Percentiles rank a stretch among this genome's conserved stretches.
phyloP scores from a whole-genome alignment of 352 stramenopile genomes.

The Phytophthora tentaculata region DNA sequence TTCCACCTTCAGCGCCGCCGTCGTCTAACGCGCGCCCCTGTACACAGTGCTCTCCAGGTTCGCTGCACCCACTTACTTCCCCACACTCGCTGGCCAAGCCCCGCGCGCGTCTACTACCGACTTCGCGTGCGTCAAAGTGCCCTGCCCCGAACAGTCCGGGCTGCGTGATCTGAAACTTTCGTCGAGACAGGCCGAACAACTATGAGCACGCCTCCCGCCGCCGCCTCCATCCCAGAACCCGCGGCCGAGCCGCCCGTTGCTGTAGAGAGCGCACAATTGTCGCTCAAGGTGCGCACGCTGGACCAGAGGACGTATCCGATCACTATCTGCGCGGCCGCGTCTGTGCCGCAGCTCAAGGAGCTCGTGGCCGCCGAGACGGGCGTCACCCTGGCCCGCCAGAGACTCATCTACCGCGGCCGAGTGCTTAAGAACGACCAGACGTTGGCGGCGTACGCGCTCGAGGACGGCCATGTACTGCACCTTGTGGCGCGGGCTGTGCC shows the following conservation, averaged over 20 bases:
- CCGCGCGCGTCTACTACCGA: neutral
- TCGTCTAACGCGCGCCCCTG: neutral
- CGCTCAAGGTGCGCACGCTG: slow-evolving; percentile 83
- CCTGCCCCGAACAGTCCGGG: slow-evolving; percentile 4
- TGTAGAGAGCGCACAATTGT: slow-evolving; percentile 42
- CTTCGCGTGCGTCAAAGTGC: neutral
- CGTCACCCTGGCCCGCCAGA: slow-evolving; percentile 72
- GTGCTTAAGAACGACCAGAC: slow-evolving; percentile 89
- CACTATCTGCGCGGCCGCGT: slow-evolving; percentile 62
- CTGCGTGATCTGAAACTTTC: neutral
- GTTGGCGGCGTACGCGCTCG: slow-evolving; percentile 73
- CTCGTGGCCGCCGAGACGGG: slow-evolving; percentile 71
- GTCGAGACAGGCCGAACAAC: slow-evolving; percentile 3
- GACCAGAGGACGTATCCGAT: slow-evolving; percentile 86
- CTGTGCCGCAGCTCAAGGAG: slow-evolving; percentile 80
- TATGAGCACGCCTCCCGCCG: slow-evolving; percentile 5
- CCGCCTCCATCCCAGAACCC: slow-evolving; percentile 18
- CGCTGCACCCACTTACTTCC: neutral
- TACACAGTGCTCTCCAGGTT: slow-evolving; percentile 6
- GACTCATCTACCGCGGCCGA: slow-evolving; percentile 87
- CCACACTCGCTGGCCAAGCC: neutral
- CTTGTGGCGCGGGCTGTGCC: slow-evolving; percentile 69
- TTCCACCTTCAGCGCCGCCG: neutral
- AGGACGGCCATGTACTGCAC: slow-evolving; percentile 86
- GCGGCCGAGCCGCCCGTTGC: slow-evolving; percentile 20